Base-by-base conservation (phyloP, 2,329 filamentous ascomycete species). In the Stachybotrys chlorohalonatus region DNA sequence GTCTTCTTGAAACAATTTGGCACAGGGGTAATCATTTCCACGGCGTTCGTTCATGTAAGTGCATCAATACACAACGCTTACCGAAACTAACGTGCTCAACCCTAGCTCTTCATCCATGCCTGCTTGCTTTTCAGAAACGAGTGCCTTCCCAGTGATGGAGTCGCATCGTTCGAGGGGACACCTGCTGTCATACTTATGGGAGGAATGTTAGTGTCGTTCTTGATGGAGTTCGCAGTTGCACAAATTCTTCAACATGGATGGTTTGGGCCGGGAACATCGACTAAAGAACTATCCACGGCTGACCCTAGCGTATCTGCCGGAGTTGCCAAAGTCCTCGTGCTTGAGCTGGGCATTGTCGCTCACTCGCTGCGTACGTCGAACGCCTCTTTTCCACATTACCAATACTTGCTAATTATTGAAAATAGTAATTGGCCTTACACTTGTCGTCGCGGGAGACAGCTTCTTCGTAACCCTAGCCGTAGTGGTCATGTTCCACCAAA, bases 401-500 rank as follows among this genome's bases (percentile, higher is more conserved):
- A n/a, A n/a, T n/a, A n/a, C n/a, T 4, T 6, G 1, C 11, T 32
- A 2, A 6, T 8, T 55, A 68, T 39, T 42, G 1, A 17, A 0
- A 0, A 0, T 8, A 83, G 80, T 87, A 2, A 84, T 88, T 39
- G 82, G 83, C 30, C 69, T 86, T 49, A 85, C 83, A 0, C 75
- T 85, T 1, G 81, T 83, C 13, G 80, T 84, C 1, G 74, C 80
- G 0, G 79, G 75, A 42, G 80, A 84, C 61, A 73, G 70, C 36
- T 78, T 77, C 61, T 83, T 82, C 69, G 64, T 76, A 54, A 81
- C 78, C 0, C 73, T 84, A 16, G 77, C 81, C 52, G 69, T 80
- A 46, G 87, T 90, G 52, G 88, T 91, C 56, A 71, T 89, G 55
- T 90, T 90, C 72, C 87, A 90, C 63, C 87, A 90, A 63, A 82